Evolutionary conservation across 345 rosid genomes (phyloP).

Genomic region (Brassica incana): DNA sequence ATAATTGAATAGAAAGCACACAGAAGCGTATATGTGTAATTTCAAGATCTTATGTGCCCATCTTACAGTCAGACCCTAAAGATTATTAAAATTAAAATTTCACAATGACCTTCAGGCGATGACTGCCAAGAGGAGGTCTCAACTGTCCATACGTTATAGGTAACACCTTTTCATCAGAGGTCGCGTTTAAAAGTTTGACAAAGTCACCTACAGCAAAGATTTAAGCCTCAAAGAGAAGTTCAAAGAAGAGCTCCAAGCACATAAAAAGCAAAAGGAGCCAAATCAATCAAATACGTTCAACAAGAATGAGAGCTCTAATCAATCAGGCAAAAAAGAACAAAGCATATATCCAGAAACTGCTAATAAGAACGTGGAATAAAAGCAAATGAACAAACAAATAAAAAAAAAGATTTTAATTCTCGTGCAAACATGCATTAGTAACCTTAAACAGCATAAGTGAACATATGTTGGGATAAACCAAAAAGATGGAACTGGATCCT

Average conservation of each 20-base stretch:
- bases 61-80: neutral
- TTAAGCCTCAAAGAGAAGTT: neutral
- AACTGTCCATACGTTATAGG: constrained; percentile 88
- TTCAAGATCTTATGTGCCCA: constrained; percentile 13
- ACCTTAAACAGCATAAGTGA: neutral
- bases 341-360: constrained; percentile 3
- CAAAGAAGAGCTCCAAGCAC: constrained; percentile 6
- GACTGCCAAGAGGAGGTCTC: constrained; percentile 94
- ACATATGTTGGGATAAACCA: neutral
- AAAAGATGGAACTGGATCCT: neutral
- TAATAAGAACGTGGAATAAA: constrained; percentile 4
- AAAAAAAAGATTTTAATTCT: neutral
- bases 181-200: constrained; percentile 64
- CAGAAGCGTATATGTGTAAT: neutral
- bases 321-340: neutral
- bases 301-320: constrained; percentile 20
- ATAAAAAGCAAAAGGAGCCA: constrained; percentile 15
- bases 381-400: neutral
- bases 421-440: neutral
- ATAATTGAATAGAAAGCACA: neutral
- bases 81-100: neutral
- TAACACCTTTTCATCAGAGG: constrained; percentile 73
- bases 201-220: constrained; percentile 63
- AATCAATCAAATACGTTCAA: neutral
- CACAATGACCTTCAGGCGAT: constrained; percentile 76